Evolutionary conservation across 148 eudicot species (phyloP).

Genomic region (Vaccinium myrtillus): DNA sequence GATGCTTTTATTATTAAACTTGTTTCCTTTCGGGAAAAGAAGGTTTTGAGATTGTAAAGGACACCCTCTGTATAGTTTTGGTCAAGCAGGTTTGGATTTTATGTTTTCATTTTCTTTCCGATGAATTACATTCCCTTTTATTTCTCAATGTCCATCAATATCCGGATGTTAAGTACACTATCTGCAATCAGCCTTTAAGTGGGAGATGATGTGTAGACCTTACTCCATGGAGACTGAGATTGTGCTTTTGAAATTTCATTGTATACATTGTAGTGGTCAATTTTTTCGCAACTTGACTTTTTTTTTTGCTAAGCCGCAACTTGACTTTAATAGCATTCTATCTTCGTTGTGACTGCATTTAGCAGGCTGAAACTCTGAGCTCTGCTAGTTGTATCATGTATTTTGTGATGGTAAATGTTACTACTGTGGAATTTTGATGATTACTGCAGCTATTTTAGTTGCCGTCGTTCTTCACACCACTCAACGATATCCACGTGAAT

Average conservation of each 20-base stretch:
- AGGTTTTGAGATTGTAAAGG: constrained; percentile 47
- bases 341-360: neutral
- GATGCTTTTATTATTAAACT: constrained; percentile 10
- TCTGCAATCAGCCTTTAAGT: neutral
- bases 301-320: no score
- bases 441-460: neutral
- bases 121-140: constrained; percentile 12
- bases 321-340: neutral
- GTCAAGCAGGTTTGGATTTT: constrained; percentile 47
- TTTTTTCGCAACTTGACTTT: neutral
- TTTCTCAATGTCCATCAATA: neutral
- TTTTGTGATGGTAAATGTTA: neutral
- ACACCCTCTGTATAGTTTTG: constrained; percentile 36
- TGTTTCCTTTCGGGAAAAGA: constrained; percentile 34
- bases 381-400: neutral
- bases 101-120: constrained; percentile 10
- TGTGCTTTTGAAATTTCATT: neutral
- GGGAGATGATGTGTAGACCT: neutral
- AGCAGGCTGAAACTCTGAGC: neutral
- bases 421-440: neutral
- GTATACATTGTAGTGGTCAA: neutral
- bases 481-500: constrained; percentile 11
- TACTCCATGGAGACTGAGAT: no score
- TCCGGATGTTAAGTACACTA: neutral
- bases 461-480: neutral